These are phyloP conservation scores for Populus hybrid DNA, from an alignment of 441 rosid genomes.

Conservation along the genomic window DNA sequence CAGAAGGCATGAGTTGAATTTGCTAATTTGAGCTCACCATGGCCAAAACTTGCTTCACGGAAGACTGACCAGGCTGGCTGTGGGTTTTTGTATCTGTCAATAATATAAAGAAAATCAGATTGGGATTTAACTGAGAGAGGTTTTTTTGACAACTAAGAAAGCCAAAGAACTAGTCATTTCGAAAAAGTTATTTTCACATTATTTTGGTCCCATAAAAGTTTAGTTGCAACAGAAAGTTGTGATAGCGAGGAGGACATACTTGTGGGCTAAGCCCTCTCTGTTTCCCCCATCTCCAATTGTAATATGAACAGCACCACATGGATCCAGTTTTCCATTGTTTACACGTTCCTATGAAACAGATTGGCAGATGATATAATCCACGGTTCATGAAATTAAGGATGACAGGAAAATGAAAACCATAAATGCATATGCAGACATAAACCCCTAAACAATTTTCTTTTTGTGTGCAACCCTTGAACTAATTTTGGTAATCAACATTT, in stretches of 20 bases:
- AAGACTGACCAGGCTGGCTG: constrained; percentile 88
- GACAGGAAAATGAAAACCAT: neutral
- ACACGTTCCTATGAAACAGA: constrained; percentile 62
- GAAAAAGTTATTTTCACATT: neutral
- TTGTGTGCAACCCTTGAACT: neutral
- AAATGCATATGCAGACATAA: too few species aligned
- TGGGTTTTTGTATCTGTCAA: constrained; percentile 71
- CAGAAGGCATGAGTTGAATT: constrained; percentile 82
- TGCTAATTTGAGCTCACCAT: constrained; percentile 75
- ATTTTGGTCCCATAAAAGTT: neutral
- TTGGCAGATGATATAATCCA: constrained; percentile 15
- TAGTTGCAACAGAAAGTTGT: constrained; percentile 1
- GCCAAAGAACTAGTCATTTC: neutral
- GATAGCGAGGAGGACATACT: constrained; percentile 38
- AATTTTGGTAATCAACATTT: neutral
- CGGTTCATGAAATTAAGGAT: constrained; percentile 7
- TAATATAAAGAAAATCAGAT: neutral
- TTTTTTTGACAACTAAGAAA: neutral
- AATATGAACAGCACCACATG: constrained; percentile 81
- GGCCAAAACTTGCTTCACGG: constrained; percentile 99
- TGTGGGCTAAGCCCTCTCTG: constrained; percentile 82
- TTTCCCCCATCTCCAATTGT: constrained; percentile 98
- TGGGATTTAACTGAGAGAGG: neutral
- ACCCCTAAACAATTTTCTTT: too few species aligned
- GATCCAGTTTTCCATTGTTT: constrained; percentile 59